Conservation (phyloP, 75 land plant species). For the Pinus tabuliformis region DNA sequence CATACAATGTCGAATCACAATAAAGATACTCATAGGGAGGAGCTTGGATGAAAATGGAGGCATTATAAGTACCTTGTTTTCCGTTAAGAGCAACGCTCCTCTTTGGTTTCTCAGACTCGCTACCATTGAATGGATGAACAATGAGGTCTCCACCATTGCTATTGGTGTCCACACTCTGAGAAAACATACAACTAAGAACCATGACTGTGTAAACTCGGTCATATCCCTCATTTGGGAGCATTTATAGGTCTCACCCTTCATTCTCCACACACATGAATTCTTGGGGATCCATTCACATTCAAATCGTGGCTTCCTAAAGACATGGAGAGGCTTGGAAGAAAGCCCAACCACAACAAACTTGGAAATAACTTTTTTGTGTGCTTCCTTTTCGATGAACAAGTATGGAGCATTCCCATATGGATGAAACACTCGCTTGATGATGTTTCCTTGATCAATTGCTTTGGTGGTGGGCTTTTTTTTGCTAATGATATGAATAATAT, state of each 20-base stretch:
- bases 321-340: too few species aligned
- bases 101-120: conserved; percentile 1
- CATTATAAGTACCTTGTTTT: conserved; percentile 26
- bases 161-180: conserved; percentile 32
- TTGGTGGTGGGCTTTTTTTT: too few species aligned
- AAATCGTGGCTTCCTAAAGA: too few species aligned
- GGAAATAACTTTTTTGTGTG: conserved; percentile 60
- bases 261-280: neutral
- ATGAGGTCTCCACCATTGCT: conserved; percentile 38
- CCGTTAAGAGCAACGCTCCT: conserved; percentile 52
- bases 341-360: conserved; percentile 78
- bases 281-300: conserved; percentile 38
- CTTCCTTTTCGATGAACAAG: conserved; percentile 31
- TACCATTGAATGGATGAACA: too few species aligned
- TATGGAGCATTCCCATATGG: too few species aligned
- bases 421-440: too few species aligned
- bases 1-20: conserved; percentile 85
- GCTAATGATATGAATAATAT: too few species aligned
- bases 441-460: too few species aligned
- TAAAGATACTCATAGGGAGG: conserved; percentile 64
- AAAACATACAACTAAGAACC: too few species aligned
- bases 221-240: conserved; percentile 53
- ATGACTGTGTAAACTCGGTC: too few species aligned
- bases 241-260: conserved; percentile 38
- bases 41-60: conserved; percentile 19